Evolutionary conservation across 768 basidiomycete genomes (phyloP).

Genomic region (Vararia minispora): DNA sequence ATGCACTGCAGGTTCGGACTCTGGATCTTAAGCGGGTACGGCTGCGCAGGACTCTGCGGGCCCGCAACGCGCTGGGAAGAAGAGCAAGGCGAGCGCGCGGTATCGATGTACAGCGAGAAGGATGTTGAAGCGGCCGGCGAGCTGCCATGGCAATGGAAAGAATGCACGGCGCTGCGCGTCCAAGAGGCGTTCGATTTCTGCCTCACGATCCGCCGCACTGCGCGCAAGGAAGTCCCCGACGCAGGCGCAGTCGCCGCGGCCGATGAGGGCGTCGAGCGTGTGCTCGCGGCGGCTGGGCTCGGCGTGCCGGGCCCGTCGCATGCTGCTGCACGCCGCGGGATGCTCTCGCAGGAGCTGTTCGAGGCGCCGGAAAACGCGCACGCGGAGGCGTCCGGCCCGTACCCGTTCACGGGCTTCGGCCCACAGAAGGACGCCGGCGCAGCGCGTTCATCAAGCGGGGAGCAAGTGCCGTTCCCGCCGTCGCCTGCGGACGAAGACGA

Average conservation of each 20-base stretch:
- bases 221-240: conserved; percentile 27
- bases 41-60: conserved; percentile 75
- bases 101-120: conserved; percentile 39
- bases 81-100: conserved; percentile 52
- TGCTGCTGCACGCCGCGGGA: conserved; percentile 39
- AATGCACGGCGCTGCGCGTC: conserved; percentile 56
- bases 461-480: conserved; percentile 69
- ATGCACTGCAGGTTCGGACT: conserved; percentile 48
- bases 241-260: conserved; percentile 15
- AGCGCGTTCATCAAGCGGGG: conserved; percentile 54
- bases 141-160: conserved; percentile 74
- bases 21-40: conserved; percentile 68
- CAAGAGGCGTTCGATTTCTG: conserved; percentile 81
- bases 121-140: conserved; percentile 30
- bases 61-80: conserved; percentile 82
- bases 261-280: conserved; percentile 48
- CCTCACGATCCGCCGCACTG: conserved; percentile 29
- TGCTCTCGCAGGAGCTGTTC: conserved; percentile 58
- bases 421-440: conserved; percentile 37
- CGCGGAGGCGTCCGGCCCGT: conserved; percentile 28
- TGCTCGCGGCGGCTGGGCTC: conserved; percentile 44
- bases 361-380: conserved; percentile 31
- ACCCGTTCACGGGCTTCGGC: conserved; percentile 58
- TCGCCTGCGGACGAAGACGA: conserved; percentile 28
- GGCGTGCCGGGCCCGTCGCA: conserved; percentile 29